A percentile compares a stretch with the other conserved stretches of the same genome.
Conservation (phyloP, 2,329 filamentous ascomycete species). For the Penicillium crustosum region DNA sequence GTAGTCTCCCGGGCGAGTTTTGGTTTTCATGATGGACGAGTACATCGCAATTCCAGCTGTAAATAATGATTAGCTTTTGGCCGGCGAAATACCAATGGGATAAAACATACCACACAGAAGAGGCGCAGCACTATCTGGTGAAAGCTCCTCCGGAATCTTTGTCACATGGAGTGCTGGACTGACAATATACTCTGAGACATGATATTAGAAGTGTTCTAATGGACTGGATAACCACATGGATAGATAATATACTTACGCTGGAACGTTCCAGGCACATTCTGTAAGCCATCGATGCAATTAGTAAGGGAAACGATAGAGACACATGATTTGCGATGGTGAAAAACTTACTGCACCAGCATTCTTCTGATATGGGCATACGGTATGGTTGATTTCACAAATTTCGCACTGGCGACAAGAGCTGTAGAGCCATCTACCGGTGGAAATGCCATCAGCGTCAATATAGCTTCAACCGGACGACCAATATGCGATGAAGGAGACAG, state of each 20-base stretch:
- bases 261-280: conserved; percentile 43
- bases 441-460: not conserved
- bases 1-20: conserved; percentile 36
- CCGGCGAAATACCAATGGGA: not conserved
- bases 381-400: conserved; percentile 41
- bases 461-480: not conserved
- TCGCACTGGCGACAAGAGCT: conserved; percentile 41
- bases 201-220: not conserved
- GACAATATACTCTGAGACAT: conserved; percentile 34
- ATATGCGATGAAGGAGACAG: conserved; percentile 5
- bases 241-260: conserved; percentile 27
- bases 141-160: conserved; percentile 34
- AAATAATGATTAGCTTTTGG: not conserved
- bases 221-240: not conserved
- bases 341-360: conserved; percentile 39
- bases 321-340: not conserved
- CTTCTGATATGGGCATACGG: conserved; percentile 40
- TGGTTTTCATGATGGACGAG: conserved; percentile 41
- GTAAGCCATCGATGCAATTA: not conserved
- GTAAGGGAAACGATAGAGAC: not conserved
- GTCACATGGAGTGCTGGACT: conserved; percentile 39
- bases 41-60: conserved; percentile 42
- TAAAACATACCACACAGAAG: conserved; percentile 37
- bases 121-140: conserved; percentile 36
- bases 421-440: conserved; percentile 35